Evolutionary conservation across 768 basidiomycete genomes (phyloP).

Genomic region (Macrolepiota albuminosa): DNA sequence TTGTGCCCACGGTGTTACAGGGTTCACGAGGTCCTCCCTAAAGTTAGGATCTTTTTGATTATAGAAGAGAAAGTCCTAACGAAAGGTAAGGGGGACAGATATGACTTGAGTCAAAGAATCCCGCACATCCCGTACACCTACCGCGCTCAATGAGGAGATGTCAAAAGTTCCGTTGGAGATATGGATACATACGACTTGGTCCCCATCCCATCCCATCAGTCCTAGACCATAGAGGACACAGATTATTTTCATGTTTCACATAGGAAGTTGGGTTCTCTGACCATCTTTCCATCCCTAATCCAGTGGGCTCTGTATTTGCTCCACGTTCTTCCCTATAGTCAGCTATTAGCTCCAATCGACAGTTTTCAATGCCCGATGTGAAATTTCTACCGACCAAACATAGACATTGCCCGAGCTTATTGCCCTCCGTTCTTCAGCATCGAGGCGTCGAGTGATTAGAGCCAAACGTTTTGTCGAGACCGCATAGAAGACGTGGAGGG

Average conservation of each 20-base stretch:
- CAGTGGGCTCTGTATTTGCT: conserved; percentile 75
- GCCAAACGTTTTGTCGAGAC: conserved; percentile 66
- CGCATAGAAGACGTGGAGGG: conserved; percentile 76
- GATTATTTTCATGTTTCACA: conserved; percentile 4
- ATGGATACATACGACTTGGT: conserved; percentile 63
- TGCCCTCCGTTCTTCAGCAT: conserved; percentile 73
- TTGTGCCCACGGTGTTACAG: conserved; percentile 71
- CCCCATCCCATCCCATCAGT: conserved; percentile 78
- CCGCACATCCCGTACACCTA: conserved; percentile 51
- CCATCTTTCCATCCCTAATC: conserved; percentile 86
- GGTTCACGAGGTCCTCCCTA: conserved; percentile 48
- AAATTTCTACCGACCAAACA: conserved; percentile 47
- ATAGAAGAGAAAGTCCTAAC: conserved; percentile 78
- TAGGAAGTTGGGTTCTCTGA: conserved; percentile 20
- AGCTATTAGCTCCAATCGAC: background rate
- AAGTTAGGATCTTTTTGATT: conserved; percentile 72
- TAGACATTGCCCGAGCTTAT: conserved; percentile 78
- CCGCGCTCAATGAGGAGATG: conserved; percentile 7
- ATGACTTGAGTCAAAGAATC: conserved; percentile 22
- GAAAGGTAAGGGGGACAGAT: conserved; percentile 13
- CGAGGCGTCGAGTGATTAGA: conserved; percentile 76
- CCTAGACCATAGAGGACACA: conserved; percentile 22
- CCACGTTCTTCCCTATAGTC: conserved; percentile 70
- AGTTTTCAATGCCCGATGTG: background rate
- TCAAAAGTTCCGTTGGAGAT: conserved; percentile 8